A percentile compares a stretch with the other conserved stretches of the same genome.
phyloP scores from a whole-genome alignment of 306 rosid species.

The Prunus mume region DNA sequence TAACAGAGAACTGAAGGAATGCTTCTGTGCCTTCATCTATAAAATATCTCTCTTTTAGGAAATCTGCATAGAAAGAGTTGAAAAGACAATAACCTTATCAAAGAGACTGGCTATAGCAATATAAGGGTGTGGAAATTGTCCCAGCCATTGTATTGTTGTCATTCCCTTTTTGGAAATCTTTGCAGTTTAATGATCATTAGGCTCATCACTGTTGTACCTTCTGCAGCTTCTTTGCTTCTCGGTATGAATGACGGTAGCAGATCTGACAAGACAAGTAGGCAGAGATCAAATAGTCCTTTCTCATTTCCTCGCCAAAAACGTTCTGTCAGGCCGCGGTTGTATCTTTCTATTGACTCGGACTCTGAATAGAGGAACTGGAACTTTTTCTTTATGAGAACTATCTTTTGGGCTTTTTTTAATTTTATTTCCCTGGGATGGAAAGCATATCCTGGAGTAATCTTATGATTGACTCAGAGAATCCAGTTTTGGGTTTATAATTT shows the following conservation, averaged over 20 bases:
- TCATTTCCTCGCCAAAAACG: conserved; percentile 98
- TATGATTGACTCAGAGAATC: conserved; percentile 15
- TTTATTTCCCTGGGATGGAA: conserved; percentile 2
- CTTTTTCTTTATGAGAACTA: conserved; percentile 15
- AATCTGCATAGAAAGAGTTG: not conserved
- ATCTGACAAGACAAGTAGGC: conserved; percentile 65
- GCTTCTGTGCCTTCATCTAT: not conserved
- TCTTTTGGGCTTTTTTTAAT: conserved; percentile 9
- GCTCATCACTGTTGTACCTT: conserved; percentile 39
- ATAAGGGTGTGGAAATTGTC: not conserved
- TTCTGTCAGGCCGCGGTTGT: conserved; percentile 70
- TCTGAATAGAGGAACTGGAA: conserved; percentile 57
- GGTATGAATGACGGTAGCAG: conserved; percentile 66
- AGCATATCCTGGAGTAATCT: conserved; percentile 27
- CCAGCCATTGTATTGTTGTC: not conserved
- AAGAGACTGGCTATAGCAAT: not conserved
- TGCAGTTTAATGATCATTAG: conserved; percentile 6
- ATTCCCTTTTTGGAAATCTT: not conserved
- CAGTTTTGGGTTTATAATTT: conserved; percentile 32
- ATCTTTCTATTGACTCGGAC: conserved; percentile 82
- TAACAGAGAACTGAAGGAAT: not conserved
- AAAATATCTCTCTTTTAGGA: not conserved
- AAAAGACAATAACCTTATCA: not conserved
- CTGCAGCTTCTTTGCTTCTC: conserved; percentile 83
- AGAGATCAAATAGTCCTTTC: conserved; percentile 84